These are phyloP conservation scores for Nepenthes mirabilis DNA, from an alignment of 148 eudicot genomes.

Conservation along the genomic window DNA sequence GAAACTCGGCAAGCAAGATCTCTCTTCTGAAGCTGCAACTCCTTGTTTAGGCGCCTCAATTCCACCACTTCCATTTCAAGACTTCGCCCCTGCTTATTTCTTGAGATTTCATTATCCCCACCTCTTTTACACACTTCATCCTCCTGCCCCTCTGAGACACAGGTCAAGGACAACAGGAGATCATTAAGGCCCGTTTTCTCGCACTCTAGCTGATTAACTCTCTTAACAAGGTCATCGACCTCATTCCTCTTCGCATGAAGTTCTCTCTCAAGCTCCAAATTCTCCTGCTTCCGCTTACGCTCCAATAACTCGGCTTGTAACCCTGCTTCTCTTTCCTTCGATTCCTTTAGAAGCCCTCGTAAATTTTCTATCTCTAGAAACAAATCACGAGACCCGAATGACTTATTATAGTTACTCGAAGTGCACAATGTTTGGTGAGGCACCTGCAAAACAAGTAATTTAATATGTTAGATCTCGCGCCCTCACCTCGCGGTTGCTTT, in stretches of 20 bases:
- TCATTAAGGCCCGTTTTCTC: constrained; percentile 27
- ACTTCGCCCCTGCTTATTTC: constrained; percentile 1
- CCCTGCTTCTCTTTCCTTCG: constrained; percentile 57
- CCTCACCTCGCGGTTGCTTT: too few species aligned
- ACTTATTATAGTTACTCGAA: constrained; percentile 7
- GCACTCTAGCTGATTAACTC: constrained; percentile 28
- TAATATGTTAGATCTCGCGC: too few species aligned
- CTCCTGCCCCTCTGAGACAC: constrained; percentile 15
- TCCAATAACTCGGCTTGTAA: constrained; percentile 52
- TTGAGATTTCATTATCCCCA: not conserved
- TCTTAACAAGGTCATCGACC: constrained; percentile 29
- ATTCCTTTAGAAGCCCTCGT: constrained; percentile 52
- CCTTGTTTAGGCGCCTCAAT: constrained; percentile 61
- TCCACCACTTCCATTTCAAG: constrained; percentile 61
- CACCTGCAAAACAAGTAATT: constrained; percentile 21
- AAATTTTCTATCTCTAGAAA: constrained; percentile 61
- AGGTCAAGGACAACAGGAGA: constrained; percentile 17
- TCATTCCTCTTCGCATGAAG: constrained; percentile 37
- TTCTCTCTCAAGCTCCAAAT: constrained; percentile 38
- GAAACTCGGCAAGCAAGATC: constrained; percentile 50
- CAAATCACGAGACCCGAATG: constrained; percentile 42
- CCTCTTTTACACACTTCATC: constrained; percentile 9
- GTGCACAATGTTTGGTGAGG: constrained; percentile 31
- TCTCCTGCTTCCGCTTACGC: constrained; percentile 22
- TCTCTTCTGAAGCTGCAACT: constrained; percentile 66